phyloP scores from a whole-genome alignment of 2,329 filamentous ascomycete genomes.

The Curvularia spicifera region DNA sequence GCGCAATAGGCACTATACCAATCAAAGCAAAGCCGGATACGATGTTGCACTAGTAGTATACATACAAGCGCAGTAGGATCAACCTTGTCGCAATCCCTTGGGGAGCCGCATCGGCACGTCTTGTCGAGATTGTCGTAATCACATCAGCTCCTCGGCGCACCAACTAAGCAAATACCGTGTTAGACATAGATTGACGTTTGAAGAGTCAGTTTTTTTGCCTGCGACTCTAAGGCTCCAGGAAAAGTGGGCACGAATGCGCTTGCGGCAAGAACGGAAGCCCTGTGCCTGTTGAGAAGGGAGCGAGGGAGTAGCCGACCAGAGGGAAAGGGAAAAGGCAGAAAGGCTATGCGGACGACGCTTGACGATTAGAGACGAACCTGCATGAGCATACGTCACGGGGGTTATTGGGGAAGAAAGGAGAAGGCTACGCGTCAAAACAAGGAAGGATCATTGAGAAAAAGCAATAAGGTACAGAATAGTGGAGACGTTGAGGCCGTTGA shows the following conservation, averaged over 20 bases:
- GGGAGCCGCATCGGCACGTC: background rate
- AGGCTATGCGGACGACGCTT: background rate
- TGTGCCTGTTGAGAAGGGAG: background rate
- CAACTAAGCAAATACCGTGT: background rate
- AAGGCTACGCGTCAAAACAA: background rate
- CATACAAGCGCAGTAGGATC: background rate
- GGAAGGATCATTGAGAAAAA: background rate
- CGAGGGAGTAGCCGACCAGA: background rate
- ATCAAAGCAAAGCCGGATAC: background rate
- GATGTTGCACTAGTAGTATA: background rate
- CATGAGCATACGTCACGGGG: slow-evolving; percentile 5
- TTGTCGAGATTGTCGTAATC: background rate
- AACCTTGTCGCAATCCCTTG: background rate
- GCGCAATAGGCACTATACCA: background rate
- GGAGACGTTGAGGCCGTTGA: slow-evolving; percentile 8
- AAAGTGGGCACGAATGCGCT: background rate
- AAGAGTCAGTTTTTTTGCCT: background rate
- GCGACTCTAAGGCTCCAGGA: background rate
- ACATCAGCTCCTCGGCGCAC: background rate
- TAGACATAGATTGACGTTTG: background rate
- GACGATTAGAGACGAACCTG: slow-evolving; percentile 1
- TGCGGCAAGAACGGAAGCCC: background rate
- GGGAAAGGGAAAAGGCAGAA: background rate
- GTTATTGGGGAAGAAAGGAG: background rate
- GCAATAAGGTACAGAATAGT: background rate